phyloP scores from a whole-genome alignment of 768 basidiomycete genomes.

The Amyloporia xantha region DNA sequence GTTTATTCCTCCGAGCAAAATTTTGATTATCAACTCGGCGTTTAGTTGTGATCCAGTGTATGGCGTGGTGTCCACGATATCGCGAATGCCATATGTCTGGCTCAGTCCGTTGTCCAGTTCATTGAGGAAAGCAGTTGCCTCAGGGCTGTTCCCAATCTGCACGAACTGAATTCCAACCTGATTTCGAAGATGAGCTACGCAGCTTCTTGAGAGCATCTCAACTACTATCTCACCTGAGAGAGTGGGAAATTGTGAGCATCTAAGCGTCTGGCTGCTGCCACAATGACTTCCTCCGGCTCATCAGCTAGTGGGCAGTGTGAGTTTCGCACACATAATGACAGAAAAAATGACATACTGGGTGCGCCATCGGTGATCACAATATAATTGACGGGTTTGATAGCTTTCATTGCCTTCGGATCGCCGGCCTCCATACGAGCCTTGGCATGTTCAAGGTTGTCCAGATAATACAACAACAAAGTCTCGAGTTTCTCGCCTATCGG shows the following conservation, averaged over 20 bases:
- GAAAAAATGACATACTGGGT: slow-evolving; percentile 35
- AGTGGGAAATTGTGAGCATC: slow-evolving; percentile 46
- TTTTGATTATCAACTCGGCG: slow-evolving; percentile 49
- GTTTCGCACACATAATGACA: not conserved
- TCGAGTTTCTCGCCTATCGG: slow-evolving; percentile 40
- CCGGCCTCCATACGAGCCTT: slow-evolving; percentile 19
- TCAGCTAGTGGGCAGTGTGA: slow-evolving; percentile 34
- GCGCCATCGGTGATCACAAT: slow-evolving; percentile 61
- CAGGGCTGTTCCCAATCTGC: slow-evolving; percentile 50
- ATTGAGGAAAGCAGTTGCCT: slow-evolving; percentile 37
- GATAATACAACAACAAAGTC: slow-evolving; percentile 31
- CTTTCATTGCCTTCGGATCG: slow-evolving; percentile 15
- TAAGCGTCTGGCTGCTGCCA: slow-evolving; percentile 40
- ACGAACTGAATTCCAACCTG: slow-evolving; percentile 71
- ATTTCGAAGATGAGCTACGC: not conserved
- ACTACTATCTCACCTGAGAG: slow-evolving; percentile 37
- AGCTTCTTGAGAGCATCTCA: not conserved
- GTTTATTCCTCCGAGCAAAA: slow-evolving; percentile 62
- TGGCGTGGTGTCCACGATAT: slow-evolving; percentile 68
- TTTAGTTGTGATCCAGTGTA: slow-evolving; percentile 38
- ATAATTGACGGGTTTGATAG: slow-evolving; percentile 50
- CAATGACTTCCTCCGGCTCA: slow-evolving; percentile 43
- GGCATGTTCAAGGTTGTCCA: slow-evolving; percentile 28
- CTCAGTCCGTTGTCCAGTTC: slow-evolving; percentile 54
- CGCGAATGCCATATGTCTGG: slow-evolving; percentile 38